A percentile compares a stretch with the other conserved stretches of the same genome.
Evolutionary conservation across 148 eudicot species (phyloP).

Genomic region (Polygonum maritimum): DNA sequence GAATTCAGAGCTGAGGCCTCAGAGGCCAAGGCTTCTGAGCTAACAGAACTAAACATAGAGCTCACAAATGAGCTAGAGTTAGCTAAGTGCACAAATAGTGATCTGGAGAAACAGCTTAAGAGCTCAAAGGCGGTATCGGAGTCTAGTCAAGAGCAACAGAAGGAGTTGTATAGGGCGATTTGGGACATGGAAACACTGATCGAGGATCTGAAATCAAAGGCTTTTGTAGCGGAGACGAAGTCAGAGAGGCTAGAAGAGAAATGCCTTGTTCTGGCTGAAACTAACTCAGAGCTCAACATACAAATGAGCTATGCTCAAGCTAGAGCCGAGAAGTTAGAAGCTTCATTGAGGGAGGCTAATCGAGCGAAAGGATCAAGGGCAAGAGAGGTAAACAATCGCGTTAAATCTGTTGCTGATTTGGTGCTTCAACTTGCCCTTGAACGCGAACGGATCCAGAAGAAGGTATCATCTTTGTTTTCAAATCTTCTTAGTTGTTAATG

Average conservation of each 20-base stretch:
- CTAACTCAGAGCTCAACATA: slow-evolving; percentile 40
- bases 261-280: slow-evolving; percentile 45
- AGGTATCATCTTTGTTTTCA: slow-evolving; percentile 24
- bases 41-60: slow-evolving; percentile 61
- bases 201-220: slow-evolving; percentile 85
- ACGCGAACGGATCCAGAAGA: slow-evolving; percentile 65
- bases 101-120: slow-evolving; percentile 48
- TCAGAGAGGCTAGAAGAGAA: slow-evolving; percentile 54
- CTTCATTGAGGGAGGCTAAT: slow-evolving; percentile 35
- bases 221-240: slow-evolving; percentile 45
- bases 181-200: slow-evolving; percentile 97
- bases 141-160: slow-evolving; percentile 80
- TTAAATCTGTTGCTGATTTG: slow-evolving; percentile 51
- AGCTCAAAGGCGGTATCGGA: slow-evolving; percentile 54
- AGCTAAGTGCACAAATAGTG: slow-evolving; percentile 50
- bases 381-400: slow-evolving; percentile 46
- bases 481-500: too few relatives aligned
- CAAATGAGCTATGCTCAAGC: slow-evolving; percentile 34
- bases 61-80: slow-evolving; percentile 67
- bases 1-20: too few relatives aligned
- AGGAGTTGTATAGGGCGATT: slow-evolving; percentile 78
- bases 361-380: slow-evolving; percentile 30
- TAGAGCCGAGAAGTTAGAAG: slow-evolving; percentile 33
- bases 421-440: slow-evolving; percentile 63
- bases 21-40: slow-evolving; percentile 13